These are phyloP conservation scores for Talaromyces sp. DNA, from an alignment of 2,329 filamentous ascomycete species.

Conservation along the genomic window DNA sequence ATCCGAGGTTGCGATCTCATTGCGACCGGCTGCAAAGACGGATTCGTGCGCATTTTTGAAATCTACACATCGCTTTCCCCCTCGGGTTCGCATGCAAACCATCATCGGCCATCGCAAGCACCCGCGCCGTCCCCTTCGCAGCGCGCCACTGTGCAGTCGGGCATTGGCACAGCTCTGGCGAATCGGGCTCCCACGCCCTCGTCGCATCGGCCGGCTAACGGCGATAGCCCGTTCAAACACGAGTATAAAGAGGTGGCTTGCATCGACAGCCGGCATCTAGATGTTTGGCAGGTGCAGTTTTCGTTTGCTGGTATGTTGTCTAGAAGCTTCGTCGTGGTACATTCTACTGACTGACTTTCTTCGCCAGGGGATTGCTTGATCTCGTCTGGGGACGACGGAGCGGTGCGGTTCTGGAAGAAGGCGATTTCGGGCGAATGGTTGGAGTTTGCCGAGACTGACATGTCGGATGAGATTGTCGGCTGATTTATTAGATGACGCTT, in stretches of 20 bases:
- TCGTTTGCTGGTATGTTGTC: conserved; percentile 33
- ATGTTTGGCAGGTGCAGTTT: conserved; percentile 41
- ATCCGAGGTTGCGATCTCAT: conserved; percentile 85
- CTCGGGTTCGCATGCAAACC: conserved; percentile 19
- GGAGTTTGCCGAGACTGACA: conserved; percentile 38
- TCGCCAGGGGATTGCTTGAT: conserved; percentile 36
- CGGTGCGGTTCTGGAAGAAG: conserved; percentile 40
- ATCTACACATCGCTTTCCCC: conserved; percentile 31
- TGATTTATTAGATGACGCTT: not conserved
- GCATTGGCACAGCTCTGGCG: conserved; percentile 37
- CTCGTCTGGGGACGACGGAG: conserved; percentile 38
- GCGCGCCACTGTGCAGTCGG: conserved; percentile 32
- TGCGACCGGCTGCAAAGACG: conserved; percentile 89
- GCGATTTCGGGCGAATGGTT: conserved; percentile 39
- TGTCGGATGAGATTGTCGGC: conserved; percentile 26
- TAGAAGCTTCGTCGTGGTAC: not conserved
- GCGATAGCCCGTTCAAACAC: conserved; percentile 36
- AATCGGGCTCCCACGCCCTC: conserved; percentile 25
- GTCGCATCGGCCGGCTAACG: conserved; percentile 26
- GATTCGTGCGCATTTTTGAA: conserved; percentile 81
- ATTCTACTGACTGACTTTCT: not conserved
- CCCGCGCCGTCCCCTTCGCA: conserved; percentile 22
- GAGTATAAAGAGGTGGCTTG: conserved; percentile 37
- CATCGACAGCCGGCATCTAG: conserved; percentile 39
- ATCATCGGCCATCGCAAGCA: conserved; percentile 20